These are phyloP conservation scores for Myriosclerotinia curreyana DNA, from an alignment of 2,329 filamentous ascomycete species.

Conservation along the genomic window DNA sequence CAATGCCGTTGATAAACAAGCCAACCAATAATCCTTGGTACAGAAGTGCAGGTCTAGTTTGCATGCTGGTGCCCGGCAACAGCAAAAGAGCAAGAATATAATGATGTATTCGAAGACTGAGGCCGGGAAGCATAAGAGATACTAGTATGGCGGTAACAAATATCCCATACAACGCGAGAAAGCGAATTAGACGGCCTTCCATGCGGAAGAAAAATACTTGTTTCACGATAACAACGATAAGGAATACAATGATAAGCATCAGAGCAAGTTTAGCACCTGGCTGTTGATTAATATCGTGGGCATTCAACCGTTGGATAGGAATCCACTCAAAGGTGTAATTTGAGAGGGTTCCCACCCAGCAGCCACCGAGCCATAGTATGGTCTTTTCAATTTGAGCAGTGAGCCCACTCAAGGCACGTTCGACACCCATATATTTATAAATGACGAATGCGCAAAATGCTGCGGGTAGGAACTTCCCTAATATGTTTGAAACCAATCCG, in stretches of 20 bases:
- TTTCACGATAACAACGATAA: slow-evolving; percentile 64
- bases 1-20: slow-evolving; percentile 89
- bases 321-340: slow-evolving; percentile 96
- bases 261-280: slow-evolving; percentile 84
- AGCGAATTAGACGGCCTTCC: slow-evolving; percentile 75
- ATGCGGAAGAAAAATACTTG: slow-evolving; percentile 86
- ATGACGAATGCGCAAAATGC: slow-evolving; percentile 85
- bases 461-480: slow-evolving; percentile 82
- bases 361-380: slow-evolving; percentile 81
- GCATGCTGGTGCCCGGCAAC: slow-evolving; percentile 82
- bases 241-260: slow-evolving; percentile 68
- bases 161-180: slow-evolving; percentile 73
- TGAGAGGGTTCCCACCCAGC: slow-evolving; percentile 87
- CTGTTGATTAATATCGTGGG: slow-evolving; percentile 83
- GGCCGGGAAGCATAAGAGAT: slow-evolving; percentile 67
- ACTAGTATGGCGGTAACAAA: slow-evolving; percentile 66
- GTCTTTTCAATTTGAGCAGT: slow-evolving; percentile 87
- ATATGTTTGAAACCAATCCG: slow-evolving; percentile 69
- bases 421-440: slow-evolving; percentile 76
- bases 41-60: slow-evolving; percentile 77
- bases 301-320: slow-evolving; percentile 86
- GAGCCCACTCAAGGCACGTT: slow-evolving; percentile 67
- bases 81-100: slow-evolving; percentile 87
- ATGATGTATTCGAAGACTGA: slow-evolving; percentile 88
- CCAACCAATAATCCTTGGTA: slow-evolving; percentile 90